Base-by-base conservation (phyloP, 306 rosid genomes). In the Citrullus mucosospermus region DNA sequence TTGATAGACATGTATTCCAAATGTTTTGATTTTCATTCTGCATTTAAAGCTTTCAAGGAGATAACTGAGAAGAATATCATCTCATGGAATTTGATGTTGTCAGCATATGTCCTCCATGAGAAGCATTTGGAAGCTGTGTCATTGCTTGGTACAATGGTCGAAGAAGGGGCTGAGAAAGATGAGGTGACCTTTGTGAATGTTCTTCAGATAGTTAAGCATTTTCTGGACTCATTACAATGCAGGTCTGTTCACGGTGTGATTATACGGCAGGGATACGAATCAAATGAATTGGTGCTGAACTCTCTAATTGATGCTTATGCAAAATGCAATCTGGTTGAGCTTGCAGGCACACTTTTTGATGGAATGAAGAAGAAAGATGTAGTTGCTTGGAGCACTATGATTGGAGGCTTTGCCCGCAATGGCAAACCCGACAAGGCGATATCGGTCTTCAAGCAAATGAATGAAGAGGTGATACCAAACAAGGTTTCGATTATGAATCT, bases 351-450 rank as follows among this genome's bases (percentile, higher is more conserved):
- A 18, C 75, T 87, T 79, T 87, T 87, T 39, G 17, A 81, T 34
- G 75, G 82, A 83, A 76, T 81, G 82, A 80, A 81, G 69, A 77
- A 67, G 57, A 85, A 72, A 62, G 85, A 85, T 9, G 84, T 81
- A 30, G 83, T 87, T 77, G 78, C 83, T 4, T 87, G 90, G 88
- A 85, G 90, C 83, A 85, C 85, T 4, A 87, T 85, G 90, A 85
- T 87, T 79, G 65, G 85, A 34, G 88, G 90, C 75, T 77, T 83
- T 77, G 77, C 84, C 20, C 25, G 75, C 9, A 62, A 55, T 55
- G 87, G 88, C 77, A 48, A 51, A 22, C 88, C 85, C 1, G 80
- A 81, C 66, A 75, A 79, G 54, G 88, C 87, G 28, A 83, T 87
- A 54, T 54, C 71, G 2, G 30, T 80, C 48, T 87, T 85, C 57